Evolutionary conservation across 2,329 filamentous ascomycete species (phyloP), one percentile per base, ranked within the genome.

Genomic region (Fusarium subtropicale): DNA sequence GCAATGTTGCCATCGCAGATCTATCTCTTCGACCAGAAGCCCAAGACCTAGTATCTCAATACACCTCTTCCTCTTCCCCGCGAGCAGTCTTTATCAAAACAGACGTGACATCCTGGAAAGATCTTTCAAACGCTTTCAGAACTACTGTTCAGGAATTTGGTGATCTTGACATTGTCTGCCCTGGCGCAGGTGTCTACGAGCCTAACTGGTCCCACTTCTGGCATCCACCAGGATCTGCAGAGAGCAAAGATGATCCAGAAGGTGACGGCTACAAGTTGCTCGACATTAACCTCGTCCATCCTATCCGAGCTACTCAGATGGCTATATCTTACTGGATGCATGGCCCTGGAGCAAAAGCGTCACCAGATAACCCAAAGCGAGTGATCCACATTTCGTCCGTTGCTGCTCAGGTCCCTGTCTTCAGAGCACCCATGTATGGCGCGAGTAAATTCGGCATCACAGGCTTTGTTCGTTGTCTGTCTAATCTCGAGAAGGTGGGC

Each of bases 131-230:
- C 18, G 77, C 81, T 68, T 82, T 84, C 54, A 67, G 76, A 5
- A 65, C 68, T 5, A 72, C 81, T 0, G 41, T 78, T 1, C 24
- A 61, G 2, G 76, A 80, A 28, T 84, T 84, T 51, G 79, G 79
- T 0, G 71, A 68, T 3, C 76, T 81, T 60, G 80, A 82, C 47
- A 78, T 85, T 26, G 73, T 84, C 5, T 83, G 81, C 38, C 81
- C 83, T 0, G 82, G 82, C 1, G 83, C 83, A 0, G 83, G 83
- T 30, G 75, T 85, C 6, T 85, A 81, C 51, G 83, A 85, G 62
- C 83, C 83, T 68, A 66, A 74, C 8, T 82, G 77, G 77, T 80
- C 79, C 16, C 78, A 71, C 71, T 83, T 83, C 52, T 83, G 81
- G 81, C 76, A 78, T 34, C 80, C 81, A 3, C 81, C 81, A 0